Conservation (phyloP, 2,329 filamentous ascomycete species). For the Cercospora sp. region DNA sequence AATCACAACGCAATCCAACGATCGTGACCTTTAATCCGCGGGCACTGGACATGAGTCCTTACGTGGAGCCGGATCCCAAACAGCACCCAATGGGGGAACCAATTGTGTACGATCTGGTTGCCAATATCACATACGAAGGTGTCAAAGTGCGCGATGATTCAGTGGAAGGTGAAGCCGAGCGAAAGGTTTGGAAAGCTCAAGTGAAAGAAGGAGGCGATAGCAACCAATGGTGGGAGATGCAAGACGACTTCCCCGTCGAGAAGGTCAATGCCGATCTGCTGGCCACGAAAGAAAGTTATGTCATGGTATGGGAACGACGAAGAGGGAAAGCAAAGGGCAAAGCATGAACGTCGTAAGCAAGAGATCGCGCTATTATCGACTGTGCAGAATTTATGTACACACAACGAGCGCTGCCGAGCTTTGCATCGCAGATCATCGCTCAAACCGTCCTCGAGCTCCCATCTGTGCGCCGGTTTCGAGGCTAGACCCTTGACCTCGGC, state of each 20-base stretch:
- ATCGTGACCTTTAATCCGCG: conserved; percentile 94
- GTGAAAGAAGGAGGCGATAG: conserved; percentile 65
- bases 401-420: not conserved
- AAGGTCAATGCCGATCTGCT: conserved; percentile 84
- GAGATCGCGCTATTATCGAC: not conserved
- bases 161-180: conserved; percentile 86
- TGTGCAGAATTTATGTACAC: not conserved
- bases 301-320: conserved; percentile 94
- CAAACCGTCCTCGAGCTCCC: not conserved
- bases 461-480: not conserved
- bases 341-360: not conserved
- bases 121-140: conserved; percentile 88
- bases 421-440: not conserved
- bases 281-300: conserved; percentile 89
- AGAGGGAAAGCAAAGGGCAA: conserved; percentile 39
- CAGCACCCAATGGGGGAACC: conserved; percentile 73
- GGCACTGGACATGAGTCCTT: conserved; percentile 82
- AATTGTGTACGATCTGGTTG: conserved; percentile 91
- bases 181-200: conserved; percentile 95
- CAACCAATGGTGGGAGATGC: conserved; percentile 87
- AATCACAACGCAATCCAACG: conserved; percentile 85
- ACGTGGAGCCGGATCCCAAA: conserved; percentile 81
- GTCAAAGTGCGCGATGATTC: conserved; percentile 74
- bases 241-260: conserved; percentile 85
- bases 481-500: not conserved